Evolutionary conservation across 2,329 filamentous ascomycete species (phyloP), one percentile per base, ranked within the genome.

Genomic region (Sporothrix phasma): DNA sequence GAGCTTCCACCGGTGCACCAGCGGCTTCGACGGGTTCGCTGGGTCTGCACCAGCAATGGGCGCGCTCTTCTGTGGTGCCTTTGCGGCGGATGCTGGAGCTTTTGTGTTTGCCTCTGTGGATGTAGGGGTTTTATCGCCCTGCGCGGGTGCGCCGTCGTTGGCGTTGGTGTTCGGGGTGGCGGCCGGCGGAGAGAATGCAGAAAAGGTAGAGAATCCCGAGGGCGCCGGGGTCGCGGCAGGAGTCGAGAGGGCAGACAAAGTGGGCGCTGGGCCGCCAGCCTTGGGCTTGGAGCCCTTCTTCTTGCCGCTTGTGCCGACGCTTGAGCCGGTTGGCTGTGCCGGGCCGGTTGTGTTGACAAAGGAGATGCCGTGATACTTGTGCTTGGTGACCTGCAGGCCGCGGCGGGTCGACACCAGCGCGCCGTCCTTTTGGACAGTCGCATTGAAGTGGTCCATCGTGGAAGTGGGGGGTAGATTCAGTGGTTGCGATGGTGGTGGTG

Each of bases 371-470:
- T 75, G 73, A 66, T 76, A 73, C 66, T 74, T 76, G 62, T 76
- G 72, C 66, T 75, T 75, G 24, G 75, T 75, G 13, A 77, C 74
- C 66, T 76, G 74, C 51, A 77, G 69, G 8, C 76, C 76, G 37
- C 74, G 72, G 29, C 74, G 71, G 0, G 74, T 77, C 41, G 74
- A 73, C 59, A 76, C 72, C 46, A 77, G 68, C 45, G 73, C 71
- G 26, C 75, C 75, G 45, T 74, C 71, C 65, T 73, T 72, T 63
- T 71, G 71, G 39, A 77, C 67, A 4, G 75, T 76, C 8, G 72
- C 68, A 62, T 76, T 75, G 70, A 75, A 75, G 66, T 77, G 74
- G 65, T 77, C 74, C 75, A 77, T 77, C 17, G 8, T 47, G 24
- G 37, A 22, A 11, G 37, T 2, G 11, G 22, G 7, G 17, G 47